Evolutionary conservation across 2,329 filamentous ascomycete species (phyloP), one percentile per base, ranked within the genome.

Genomic region (Fusarium mangiferae): DNA sequence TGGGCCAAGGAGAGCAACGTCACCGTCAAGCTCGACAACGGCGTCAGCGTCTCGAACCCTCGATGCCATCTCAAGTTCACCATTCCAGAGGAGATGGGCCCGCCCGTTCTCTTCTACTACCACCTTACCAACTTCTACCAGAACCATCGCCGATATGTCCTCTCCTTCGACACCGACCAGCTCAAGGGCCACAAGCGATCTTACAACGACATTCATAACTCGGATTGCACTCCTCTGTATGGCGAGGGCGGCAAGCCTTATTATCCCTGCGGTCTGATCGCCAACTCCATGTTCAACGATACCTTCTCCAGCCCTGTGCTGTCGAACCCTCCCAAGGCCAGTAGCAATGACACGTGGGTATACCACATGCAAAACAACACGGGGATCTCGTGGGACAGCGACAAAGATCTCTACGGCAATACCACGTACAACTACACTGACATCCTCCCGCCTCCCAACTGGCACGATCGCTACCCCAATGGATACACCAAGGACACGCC

Each of bases 81-180:
- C 41, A 91, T 98, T 14, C 94, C 94, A 4, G 92, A 96, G 78
- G 86, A 91, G 66, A 92, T 99, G 83, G 87, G 89, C 7, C 90
- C 95, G 3, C 95, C 96, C 0, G 93, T 99, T 17, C 89, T 96
- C 70, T 91, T 98, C 83, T 99, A 98, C 86, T 99, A 99, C 83
- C 93, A 93, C 76, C 91, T 99, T 72, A 96, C 94, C 66, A 98
- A 98, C 84, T 99, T 99, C 85, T 98, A 98, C 86, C 96, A 99
- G 84, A 99, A 99, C 81, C 96, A 99, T 81, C 93, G 96, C 75
- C 92, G 96, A 82, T 99, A 99, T 77, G 96, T 98, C 69, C 93
- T 94, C 80, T 97, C 94, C 3, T 93, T 97, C 78, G 93, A 95
- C 79, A 88, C 92, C 65, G 87, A 93, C 59, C 96, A 99, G 83